These are phyloP conservation scores for Aurinia saxatilis DNA, from an alignment of 345 rosid genomes.

Conservation along the genomic window DNA sequence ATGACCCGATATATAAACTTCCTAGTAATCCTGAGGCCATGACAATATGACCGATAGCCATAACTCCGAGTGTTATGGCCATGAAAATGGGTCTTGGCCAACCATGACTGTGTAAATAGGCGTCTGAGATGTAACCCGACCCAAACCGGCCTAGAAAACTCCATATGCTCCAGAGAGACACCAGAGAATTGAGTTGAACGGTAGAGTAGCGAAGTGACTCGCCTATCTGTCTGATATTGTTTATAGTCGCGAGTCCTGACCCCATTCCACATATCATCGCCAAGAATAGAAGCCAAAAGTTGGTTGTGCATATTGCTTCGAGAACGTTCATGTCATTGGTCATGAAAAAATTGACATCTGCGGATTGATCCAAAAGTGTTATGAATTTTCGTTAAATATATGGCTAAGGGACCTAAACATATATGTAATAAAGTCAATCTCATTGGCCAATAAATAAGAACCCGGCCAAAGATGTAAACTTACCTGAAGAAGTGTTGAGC, in stretches of 20 bases:
- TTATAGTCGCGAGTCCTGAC: conserved; percentile 67
- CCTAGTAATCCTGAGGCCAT: conserved; percentile 61
- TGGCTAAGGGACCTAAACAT: neutral
- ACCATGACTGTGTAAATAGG: conserved; percentile 50
- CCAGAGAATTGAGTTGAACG: conserved; percentile 50
- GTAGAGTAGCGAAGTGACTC: conserved; percentile 78
- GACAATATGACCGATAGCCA: conserved; percentile 54
- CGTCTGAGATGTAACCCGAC: conserved; percentile 66
- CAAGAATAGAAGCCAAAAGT: conserved; percentile 74
- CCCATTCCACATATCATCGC: conserved; percentile 85
- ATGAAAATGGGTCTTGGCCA: conserved; percentile 71
- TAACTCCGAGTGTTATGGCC: conserved; percentile 46
- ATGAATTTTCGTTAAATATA: neutral
- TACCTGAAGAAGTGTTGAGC: conserved; percentile 16
- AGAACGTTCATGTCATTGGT: conserved; percentile 39
- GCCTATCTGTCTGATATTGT: conserved; percentile 82
- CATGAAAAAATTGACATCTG: conserved; percentile 10
- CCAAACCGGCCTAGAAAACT: conserved; percentile 87
- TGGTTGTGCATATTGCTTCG: conserved; percentile 44
- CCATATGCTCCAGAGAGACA: conserved; percentile 80
- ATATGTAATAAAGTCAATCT: neutral
- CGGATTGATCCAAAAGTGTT: conserved; percentile 1
- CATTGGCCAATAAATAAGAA: neutral
- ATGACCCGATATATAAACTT: conserved; percentile 56
- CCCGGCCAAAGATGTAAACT: neutral